Evolutionary conservation across 2,329 filamentous ascomycete genomes (phyloP).

Genomic region (Stagonosporopsis cucurbitacearum): DNA sequence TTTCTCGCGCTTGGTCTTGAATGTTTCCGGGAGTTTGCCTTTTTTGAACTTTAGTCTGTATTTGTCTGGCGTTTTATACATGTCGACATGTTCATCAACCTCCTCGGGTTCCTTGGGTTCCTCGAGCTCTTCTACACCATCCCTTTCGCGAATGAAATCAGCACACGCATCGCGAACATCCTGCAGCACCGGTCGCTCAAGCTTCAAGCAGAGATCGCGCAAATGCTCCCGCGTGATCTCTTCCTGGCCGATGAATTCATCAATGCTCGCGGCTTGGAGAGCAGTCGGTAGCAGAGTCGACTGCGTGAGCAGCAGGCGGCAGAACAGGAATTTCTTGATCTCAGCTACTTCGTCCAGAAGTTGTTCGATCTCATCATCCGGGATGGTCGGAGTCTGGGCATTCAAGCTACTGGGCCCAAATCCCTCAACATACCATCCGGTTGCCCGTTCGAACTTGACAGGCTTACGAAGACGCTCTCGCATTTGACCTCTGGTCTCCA

Average conservation of each 20-base stretch:
- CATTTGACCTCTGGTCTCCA: conserved; percentile 54
- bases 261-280: conserved; percentile 52
- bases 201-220: conserved; percentile 56
- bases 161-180: conserved; percentile 60
- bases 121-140: conserved; percentile 45
- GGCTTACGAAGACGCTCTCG: conserved; percentile 51
- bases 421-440: conserved; percentile 45
- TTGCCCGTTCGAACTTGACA: conserved; percentile 43
- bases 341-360: conserved; percentile 56
- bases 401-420: conserved; percentile 40
- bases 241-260: conserved; percentile 54
- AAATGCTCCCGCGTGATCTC: conserved; percentile 54
- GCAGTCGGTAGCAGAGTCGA: conserved; percentile 55
- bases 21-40: conserved; percentile 24
- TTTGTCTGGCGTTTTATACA: conserved; percentile 13
- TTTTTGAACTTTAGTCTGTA: conserved; percentile 16
- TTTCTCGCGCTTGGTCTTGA: conserved; percentile 44
- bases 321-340: conserved; percentile 59
- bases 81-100: conserved; percentile 12
- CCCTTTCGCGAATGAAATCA: conserved; percentile 54
- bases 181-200: conserved; percentile 58
- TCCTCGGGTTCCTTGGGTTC: conserved; percentile 33
- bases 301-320: conserved; percentile 56
- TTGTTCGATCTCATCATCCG: conserved; percentile 53
- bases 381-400: conserved; percentile 48